Evolutionary conservation across 805 yeast species (phyloP).

Genomic region (Isabelozyma pseudorhagii): DNA sequence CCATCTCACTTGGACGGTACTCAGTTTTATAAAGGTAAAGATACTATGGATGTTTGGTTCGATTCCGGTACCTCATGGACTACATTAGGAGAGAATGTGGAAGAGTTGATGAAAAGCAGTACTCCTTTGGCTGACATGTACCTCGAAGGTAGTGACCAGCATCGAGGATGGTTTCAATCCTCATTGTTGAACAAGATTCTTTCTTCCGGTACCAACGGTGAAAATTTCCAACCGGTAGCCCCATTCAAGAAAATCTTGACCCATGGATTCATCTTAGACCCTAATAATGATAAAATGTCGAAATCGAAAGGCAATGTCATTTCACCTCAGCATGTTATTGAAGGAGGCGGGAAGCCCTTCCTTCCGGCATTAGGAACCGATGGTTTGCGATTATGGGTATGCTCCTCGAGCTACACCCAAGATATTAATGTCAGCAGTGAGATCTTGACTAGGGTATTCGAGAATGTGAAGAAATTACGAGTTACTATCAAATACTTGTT

Average conservation of each 20-base stretch:
- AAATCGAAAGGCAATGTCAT: slow-evolving; percentile 86
- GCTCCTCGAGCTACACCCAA: slow-evolving; percentile 79
- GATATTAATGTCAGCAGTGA: slow-evolving; percentile 77
- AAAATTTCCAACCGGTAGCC: slow-evolving; percentile 24
- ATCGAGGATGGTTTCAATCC: slow-evolving; percentile 98
- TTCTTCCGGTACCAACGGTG: slow-evolving; percentile 43
- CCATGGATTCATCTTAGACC: slow-evolving; percentile 92
- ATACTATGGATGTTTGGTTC: slow-evolving; percentile 99
- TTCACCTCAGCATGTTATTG: slow-evolving; percentile 62
- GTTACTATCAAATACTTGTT: slow-evolving; percentile 76
- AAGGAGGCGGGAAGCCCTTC: slow-evolving; percentile 48
- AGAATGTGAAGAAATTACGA: slow-evolving; percentile 76
- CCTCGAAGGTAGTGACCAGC: slow-evolving; percentile 97
- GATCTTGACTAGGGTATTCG: slow-evolving; percentile 71
- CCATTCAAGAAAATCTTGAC: slow-evolving; percentile 81
- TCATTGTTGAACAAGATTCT: slow-evolving; percentile 74
- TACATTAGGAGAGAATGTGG: slow-evolving; percentile 40
- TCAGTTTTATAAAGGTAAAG: slow-evolving; percentile 63
- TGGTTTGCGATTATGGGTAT: slow-evolving; percentile 87
- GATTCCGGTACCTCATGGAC: slow-evolving; percentile 96
- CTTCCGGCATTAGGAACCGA: slow-evolving; percentile 77
- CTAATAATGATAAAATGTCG: slow-evolving; percentile 86
- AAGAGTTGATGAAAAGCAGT: slow-evolving; percentile 2
- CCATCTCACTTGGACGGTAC: slow-evolving; percentile 52
- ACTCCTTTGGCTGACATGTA: slow-evolving; percentile 65